Conservation (phyloP, 495 filamentous ascomycete genomes). For the Usnea hakonensis region DNA sequence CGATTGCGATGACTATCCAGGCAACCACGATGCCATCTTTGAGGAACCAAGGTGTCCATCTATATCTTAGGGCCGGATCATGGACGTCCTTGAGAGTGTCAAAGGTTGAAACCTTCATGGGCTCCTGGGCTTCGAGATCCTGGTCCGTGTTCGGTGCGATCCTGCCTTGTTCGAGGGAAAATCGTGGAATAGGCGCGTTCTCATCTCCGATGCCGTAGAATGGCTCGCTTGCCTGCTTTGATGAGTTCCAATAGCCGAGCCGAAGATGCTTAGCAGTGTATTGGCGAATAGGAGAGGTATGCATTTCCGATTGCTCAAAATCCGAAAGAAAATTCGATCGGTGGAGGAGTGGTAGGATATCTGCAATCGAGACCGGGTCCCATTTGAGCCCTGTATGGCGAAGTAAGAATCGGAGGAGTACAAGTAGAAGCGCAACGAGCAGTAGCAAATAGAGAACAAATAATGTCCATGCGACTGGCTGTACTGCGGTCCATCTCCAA, state of each 20-base stretch:
- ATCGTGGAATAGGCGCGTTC: slow-evolving; percentile 47
- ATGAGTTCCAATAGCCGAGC: slow-evolving; percentile 75
- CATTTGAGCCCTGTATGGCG: slow-evolving; percentile 69
- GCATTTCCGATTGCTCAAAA: slow-evolving; percentile 54
- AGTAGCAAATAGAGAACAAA: slow-evolving; percentile 65
- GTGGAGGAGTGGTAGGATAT: slow-evolving; percentile 66
- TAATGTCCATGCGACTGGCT: slow-evolving; percentile 69
- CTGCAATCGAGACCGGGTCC: slow-evolving; percentile 75
- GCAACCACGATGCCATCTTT: slow-evolving; percentile 52
- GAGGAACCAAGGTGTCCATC: slow-evolving; percentile 74
- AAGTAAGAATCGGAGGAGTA: slow-evolving; percentile 40
- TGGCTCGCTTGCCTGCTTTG: slow-evolving; percentile 44
- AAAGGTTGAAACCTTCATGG: slow-evolving; percentile 23
- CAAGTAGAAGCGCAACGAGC: slow-evolving; percentile 46
- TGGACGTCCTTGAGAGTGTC: slow-evolving; percentile 38
- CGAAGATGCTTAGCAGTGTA: slow-evolving; percentile 49
- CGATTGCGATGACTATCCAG: slow-evolving; percentile 54
- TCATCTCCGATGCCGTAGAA: slow-evolving; percentile 62
- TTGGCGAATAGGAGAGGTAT: slow-evolving; percentile 38
- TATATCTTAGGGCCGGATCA: slow-evolving; percentile 45
- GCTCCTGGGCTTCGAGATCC: slow-evolving; percentile 38
- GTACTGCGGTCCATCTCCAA: slow-evolving; percentile 74
- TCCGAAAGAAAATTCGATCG: slow-evolving; percentile 68
- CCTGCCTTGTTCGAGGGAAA: slow-evolving; percentile 43
- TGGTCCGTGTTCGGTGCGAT: slow-evolving; percentile 30